Base-by-base conservation (phyloP, 768 basidiomycete species). In the Suillus americanus region DNA sequence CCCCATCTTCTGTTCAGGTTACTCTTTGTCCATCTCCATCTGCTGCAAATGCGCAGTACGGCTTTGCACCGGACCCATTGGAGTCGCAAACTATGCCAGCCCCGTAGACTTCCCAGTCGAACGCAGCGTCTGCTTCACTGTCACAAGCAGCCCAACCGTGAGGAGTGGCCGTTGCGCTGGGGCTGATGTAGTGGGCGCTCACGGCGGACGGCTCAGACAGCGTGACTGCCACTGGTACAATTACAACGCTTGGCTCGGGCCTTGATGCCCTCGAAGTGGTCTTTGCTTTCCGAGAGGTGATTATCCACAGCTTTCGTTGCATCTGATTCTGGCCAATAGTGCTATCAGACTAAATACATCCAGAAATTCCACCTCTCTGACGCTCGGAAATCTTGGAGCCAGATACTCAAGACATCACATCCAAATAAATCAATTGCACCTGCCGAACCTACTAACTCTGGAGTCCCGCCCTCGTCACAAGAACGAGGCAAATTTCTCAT, bases 181-280 rank as follows among this genome's bases (percentile, higher is more conserved):
- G 91, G 7, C 79, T 90, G 5, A 87, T 93, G 84, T 91, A 90
- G 0, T 84, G 84, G 82, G n/a, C n/a, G n/a, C n/a, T n/a, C n/a
- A n/a, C n/a, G n/a, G 89, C 83, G 0, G 80, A 80, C 10, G 81
- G 85, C 61, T 79, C 76, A 20, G 81, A 81, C 25, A 72, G 73
- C 8, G 72, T 79, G 1, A 67, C 75, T 14, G 88, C 88, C 2
- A 85, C 85, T 5, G 91, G 91, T n/a, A n/a, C n/a, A n/a, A n/a
- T n/a, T n/a, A n/a, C n/a, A n/a, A n/a, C n/a, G n/a, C n/a, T n/a
- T n/a, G n/a, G n/a, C n/a, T n/a, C n/a, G n/a, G n/a, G n/a, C n/a
- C n/a, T n/a, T n/a, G n/a, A n/a, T n/a, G n/a, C n/a, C n/a, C n/a
- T n/a, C n/a, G n/a, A n/a, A n/a, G n/a, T n/a, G n/a, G n/a, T n/a